Evolutionary conservation across 208 protist genomes (phyloP).

Genomic region (Acanthamoeba quina): DNA sequence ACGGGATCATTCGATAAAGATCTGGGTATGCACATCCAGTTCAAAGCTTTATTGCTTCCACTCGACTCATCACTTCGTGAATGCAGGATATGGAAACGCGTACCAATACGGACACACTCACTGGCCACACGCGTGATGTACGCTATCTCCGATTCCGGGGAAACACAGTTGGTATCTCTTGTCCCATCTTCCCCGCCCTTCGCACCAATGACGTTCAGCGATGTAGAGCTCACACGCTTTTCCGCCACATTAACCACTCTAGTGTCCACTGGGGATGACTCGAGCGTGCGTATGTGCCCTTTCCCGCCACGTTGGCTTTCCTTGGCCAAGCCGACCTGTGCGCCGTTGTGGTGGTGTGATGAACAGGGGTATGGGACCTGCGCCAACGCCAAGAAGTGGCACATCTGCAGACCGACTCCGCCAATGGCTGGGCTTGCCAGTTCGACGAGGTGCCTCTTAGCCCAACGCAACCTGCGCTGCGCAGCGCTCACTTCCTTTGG

Average conservation of each 20-base stretch:
- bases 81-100: not conserved
- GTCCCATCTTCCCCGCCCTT: too few relatives aligned
- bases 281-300: not conserved
- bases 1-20: not conserved
- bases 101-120: not conserved
- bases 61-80: not conserved
- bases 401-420: not conserved
- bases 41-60: too few relatives aligned
- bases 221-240: not conserved
- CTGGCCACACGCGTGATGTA: not conserved
- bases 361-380: not conserved
- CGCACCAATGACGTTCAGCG: not conserved
- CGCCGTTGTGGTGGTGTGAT: not conserved
- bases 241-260: not conserved
- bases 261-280: not conserved
- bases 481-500: too few relatives aligned
- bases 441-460: not conserved
- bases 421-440: slow-evolving; percentile 3
- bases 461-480: too few relatives aligned
- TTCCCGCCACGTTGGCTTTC: too few relatives aligned
- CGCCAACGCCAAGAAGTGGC: not conserved
- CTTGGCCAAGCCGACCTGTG: too few relatives aligned
- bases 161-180: not conserved
- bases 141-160: not conserved
- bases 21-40: not conserved